Base-by-base conservation (phyloP, 306 rosid species). In the Lathyrus tuberosus region DNA sequence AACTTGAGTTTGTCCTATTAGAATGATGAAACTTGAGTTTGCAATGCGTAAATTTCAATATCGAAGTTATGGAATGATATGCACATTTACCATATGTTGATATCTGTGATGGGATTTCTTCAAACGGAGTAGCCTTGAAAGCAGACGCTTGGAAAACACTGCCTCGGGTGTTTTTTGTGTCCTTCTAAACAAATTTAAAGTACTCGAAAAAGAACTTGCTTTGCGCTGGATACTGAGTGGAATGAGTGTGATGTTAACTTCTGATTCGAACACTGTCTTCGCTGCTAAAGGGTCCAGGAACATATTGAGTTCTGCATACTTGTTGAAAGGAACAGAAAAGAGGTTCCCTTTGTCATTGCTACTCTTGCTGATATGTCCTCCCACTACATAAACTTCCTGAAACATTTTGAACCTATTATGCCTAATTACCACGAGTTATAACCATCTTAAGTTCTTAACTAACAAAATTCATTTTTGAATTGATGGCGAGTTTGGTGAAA, bases 201-300 rank as follows among this genome's bases (percentile, higher is more conserved):
- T 56, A 4, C 60, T 70, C 3, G 89, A 52, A 71, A 87, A 91
- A 0, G 89, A 86, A 67, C 83, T 64, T 37, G 86, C 87, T 48
- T 42, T 63, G 14, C 73, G 87, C 64, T 94, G 99, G 62, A 86
- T 57, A 51, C 72, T 35, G 1, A 91, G 89, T 24, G 97, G 97
- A 84, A 94, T 66, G 51, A 94, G 88, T 43, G 85, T 88, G 77
- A 94, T 81, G 71, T 82, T 81, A 31, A 86, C 75, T 30, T 59
- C 16, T 5, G 99, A 94, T 61, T 82, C 76, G 24, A 88, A 80
- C 15, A 94, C 92, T 0, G 66, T 71, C 56, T 86, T 88, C 62
- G 97, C 96, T 74, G 95, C 96, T 28, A 85, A 48, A 28, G 99
- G 99, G 60, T 94, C 97, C 42, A 94, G 81, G 58, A 87, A 90